These are phyloP conservation scores for Trametes cinnabarina DNA, from an alignment of 768 basidiomycete species.

Conservation along the genomic window DNA sequence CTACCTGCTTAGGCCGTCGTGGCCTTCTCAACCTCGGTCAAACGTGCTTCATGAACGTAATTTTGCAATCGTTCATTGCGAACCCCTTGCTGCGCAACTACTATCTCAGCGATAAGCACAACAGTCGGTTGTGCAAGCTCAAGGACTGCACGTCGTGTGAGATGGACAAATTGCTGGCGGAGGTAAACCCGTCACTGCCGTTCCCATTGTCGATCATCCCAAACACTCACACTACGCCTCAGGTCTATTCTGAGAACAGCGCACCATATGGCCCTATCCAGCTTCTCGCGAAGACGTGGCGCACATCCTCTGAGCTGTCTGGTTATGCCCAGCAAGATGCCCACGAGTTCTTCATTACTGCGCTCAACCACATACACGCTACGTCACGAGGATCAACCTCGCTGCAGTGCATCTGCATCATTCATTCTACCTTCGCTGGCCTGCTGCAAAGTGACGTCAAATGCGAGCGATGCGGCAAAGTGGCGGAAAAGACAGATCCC, in stretches of 20 bases:
- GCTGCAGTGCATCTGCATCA: conserved; percentile 83
- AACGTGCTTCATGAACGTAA: conserved; percentile 92
- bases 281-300: conserved; percentile 85
- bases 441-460: conserved; percentile 84
- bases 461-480: conserved; percentile 80
- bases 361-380: conserved; percentile 83
- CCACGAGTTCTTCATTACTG: conserved; percentile 82
- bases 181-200: conserved; percentile 40
- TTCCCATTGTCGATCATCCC: not conserved
- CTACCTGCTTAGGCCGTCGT: conserved; percentile 54
- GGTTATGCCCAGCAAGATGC: conserved; percentile 96
- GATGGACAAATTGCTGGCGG: conserved; percentile 83
- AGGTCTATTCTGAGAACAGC: conserved; percentile 48
- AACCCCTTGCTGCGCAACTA: conserved; percentile 88
- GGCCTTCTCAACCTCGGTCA: conserved; percentile 87
- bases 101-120: conserved; percentile 90
- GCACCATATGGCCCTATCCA: conserved; percentile 77
- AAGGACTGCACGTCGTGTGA: conserved; percentile 87
- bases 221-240: not conserved
- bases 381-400: conserved; percentile 74
- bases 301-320: conserved; percentile 70
- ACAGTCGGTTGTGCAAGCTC: conserved; percentile 62
- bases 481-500: conserved; percentile 79
- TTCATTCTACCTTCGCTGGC: conserved; percentile 88
- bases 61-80: conserved; percentile 85